Percentiles rank a stretch among this genome's conserved stretches.
Conservation (phyloP, 2,329 filamentous ascomycete genomes). For the Microdochium trichocladiopsis region DNA sequence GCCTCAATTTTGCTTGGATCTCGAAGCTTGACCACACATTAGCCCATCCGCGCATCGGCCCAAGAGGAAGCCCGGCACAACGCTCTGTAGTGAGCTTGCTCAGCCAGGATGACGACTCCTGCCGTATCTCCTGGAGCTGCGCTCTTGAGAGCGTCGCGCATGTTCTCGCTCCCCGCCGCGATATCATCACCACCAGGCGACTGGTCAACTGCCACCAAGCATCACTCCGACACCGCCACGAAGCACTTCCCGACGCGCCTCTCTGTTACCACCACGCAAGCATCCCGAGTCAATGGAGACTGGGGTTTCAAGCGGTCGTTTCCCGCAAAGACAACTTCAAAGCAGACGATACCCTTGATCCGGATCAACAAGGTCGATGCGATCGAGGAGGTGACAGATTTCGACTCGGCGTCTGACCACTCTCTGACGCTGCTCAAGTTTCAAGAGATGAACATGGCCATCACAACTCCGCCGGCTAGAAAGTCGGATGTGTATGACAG, state of each 20-base stretch:
- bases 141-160: slow-evolving; percentile 77
- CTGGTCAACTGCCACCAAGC: slow-evolving; percentile 37
- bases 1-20: background rate
- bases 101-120: slow-evolving; percentile 15
- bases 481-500: slow-evolving; percentile 9
- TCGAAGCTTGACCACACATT: background rate
- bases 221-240: slow-evolving; percentile 63
- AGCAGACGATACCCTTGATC: slow-evolving; percentile 66
- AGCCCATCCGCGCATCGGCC: background rate
- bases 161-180: slow-evolving; percentile 80
- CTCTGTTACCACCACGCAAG: slow-evolving; percentile 69
- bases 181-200: slow-evolving; percentile 54
- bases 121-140: slow-evolving; percentile 53
- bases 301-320: slow-evolving; percentile 89
- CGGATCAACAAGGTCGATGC: slow-evolving; percentile 76
- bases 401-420: slow-evolving; percentile 75
- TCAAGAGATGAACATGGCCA: slow-evolving; percentile 70
- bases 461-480: slow-evolving; percentile 43
- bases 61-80: slow-evolving; percentile 2
- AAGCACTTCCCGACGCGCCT: slow-evolving; percentile 74
- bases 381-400: slow-evolving; percentile 84
- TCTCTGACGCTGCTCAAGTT: slow-evolving; percentile 77
- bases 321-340: slow-evolving; percentile 67
- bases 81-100: slow-evolving; percentile 9
- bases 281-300: slow-evolving; percentile 70